Evolutionary conservation across 176 grass and related monocot species (phyloP).

Genomic region (Urochloa ruziziensis): DNA sequence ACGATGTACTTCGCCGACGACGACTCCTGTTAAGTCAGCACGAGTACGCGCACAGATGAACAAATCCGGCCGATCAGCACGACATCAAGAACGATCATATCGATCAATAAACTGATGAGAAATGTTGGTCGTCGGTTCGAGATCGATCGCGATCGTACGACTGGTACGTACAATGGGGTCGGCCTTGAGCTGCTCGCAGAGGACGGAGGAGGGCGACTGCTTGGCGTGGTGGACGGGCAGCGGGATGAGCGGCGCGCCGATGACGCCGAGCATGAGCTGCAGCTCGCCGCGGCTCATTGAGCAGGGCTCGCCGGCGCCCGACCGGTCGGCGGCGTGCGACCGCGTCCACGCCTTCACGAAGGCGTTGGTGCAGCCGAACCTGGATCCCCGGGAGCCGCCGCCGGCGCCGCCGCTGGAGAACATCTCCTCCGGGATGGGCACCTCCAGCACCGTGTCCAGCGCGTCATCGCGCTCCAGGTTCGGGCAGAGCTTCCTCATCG

Average conservation of each 20-base stretch:
- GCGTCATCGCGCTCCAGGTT: constrained; percentile 94
- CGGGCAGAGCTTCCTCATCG: constrained; percentile 91
- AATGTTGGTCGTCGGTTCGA: too few species aligned
- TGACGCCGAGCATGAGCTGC: constrained; percentile 97
- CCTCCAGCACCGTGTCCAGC: constrained; percentile 96
- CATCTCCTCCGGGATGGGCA: constrained; percentile 97
- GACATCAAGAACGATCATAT: background rate
- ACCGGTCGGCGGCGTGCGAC: constrained; percentile 49
- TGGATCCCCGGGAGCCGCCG: constrained; percentile 36
- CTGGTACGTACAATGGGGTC: constrained; percentile 66
- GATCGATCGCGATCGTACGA: background rate
- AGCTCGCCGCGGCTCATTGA: constrained; percentile 79
- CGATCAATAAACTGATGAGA: background rate
- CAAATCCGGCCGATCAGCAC: background rate
- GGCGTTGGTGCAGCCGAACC: constrained; percentile 67
- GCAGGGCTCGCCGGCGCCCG: constrained; percentile 45
- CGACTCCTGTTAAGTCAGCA: constrained; percentile 53
- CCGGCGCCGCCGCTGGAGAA: constrained; percentile 52
- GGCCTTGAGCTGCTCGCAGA: constrained; percentile 69
- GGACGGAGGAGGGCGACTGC: constrained; percentile 60
- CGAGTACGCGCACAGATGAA: background rate
- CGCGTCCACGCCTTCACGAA: constrained; percentile 77
- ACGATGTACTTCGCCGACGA: constrained; percentile 96
- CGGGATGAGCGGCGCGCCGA: constrained; percentile 92
- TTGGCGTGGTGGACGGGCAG: constrained; percentile 70